These are phyloP conservation scores for Berberis vulgaris DNA, from an alignment of 164 flowering plant species.

Conservation along the genomic window DNA sequence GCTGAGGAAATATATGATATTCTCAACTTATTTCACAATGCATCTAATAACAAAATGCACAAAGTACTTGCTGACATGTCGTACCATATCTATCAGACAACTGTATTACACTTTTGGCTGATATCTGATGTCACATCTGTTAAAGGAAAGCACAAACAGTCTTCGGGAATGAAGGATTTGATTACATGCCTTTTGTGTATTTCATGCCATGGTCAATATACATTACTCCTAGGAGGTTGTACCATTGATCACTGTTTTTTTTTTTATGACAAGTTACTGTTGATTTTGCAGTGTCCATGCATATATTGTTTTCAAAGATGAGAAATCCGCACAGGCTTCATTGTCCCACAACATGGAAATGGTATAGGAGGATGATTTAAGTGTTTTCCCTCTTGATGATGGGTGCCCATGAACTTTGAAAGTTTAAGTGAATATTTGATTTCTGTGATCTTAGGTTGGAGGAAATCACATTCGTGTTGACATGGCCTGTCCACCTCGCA, in stretches of 20 bases:
- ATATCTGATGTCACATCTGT: too few species aligned
- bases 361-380: constrained; percentile 27
- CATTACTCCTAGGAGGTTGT: neutral
- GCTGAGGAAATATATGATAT: too few species aligned
- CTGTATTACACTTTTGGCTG: too few species aligned
- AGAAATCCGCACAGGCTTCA: constrained; percentile 72
- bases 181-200: too few species aligned
- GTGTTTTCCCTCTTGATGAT: neutral
- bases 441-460: constrained; percentile 40
- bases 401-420: too few species aligned
- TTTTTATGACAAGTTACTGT: neutral
- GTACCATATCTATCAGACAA: too few species aligned
- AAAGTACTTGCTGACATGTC: too few species aligned
- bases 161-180: too few species aligned
- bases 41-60: too few species aligned
- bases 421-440: neutral
- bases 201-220: neutral
- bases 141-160: too few species aligned
- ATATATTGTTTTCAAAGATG: constrained; percentile 77
- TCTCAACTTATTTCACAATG: too few species aligned
- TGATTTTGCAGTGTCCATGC: constrained; percentile 69
- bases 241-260: neutral
- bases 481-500: constrained; percentile 94
- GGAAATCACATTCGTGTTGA: constrained; percentile 95
- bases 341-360: constrained; percentile 79